phyloP scores from a whole-genome alignment of 441 rosid genomes.

The Mallotus repandus region DNA sequence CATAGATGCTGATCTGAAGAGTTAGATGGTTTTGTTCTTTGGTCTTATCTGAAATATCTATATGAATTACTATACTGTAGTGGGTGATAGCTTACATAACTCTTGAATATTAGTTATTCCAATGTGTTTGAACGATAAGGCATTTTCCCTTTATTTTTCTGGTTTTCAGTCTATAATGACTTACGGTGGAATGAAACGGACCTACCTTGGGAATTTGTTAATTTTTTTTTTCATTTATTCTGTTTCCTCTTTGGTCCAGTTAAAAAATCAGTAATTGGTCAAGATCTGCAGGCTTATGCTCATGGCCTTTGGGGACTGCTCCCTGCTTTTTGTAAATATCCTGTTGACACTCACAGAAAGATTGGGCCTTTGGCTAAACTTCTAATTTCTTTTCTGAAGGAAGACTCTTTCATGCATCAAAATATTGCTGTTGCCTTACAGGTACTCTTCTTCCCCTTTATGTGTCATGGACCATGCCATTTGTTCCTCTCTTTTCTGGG shows the following conservation, averaged over 20 bases:
- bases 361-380: slow-evolving; percentile 62
- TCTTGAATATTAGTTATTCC: background rate
- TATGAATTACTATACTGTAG: background rate
- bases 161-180: slow-evolving; percentile 7
- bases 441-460: slow-evolving; percentile 36
- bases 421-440: slow-evolving; percentile 65
- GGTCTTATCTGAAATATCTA: background rate
- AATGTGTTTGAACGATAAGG: background rate
- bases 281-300: slow-evolving; percentile 68
- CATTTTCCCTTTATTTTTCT: background rate
- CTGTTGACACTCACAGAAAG: slow-evolving; percentile 54
- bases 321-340: slow-evolving; percentile 80
- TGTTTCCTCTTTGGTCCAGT: slow-evolving; percentile 40
- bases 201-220: slow-evolving; percentile 3
- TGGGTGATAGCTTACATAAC: background rate
- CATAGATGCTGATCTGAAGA: background rate
- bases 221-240: slow-evolving; percentile 7
- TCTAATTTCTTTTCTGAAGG: slow-evolving; percentile 51
- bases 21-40: background rate
- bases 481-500: background rate
- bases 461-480: background rate
- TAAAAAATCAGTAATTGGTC: slow-evolving; percentile 52
- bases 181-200: slow-evolving; percentile 12
- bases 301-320: slow-evolving; percentile 69
- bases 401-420: slow-evolving; percentile 68